phyloP scores from a whole-genome alignment of 2,329 filamentous ascomycete genomes.

The Periconia sp. region DNA sequence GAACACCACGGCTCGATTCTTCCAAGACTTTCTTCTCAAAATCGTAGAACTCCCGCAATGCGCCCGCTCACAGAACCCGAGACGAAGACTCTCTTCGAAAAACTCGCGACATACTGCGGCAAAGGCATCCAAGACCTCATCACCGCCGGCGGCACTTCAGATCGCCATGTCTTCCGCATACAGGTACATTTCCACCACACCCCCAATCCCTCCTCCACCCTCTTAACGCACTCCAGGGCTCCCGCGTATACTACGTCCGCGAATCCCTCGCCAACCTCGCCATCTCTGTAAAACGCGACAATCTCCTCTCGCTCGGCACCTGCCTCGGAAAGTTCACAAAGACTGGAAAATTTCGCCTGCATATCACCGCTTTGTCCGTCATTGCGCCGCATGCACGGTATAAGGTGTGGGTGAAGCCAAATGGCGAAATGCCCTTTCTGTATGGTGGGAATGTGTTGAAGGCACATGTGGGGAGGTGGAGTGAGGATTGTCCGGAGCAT shows the following conservation, averaged over 20 bases:
- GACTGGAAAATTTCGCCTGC: constrained; percentile 91
- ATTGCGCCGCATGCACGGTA: constrained; percentile 91
- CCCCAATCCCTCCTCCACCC: not conserved
- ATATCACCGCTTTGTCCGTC: constrained; percentile 89
- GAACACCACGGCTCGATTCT: too few species aligned
- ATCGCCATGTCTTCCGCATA: constrained; percentile 56
- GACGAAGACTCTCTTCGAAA: constrained; percentile 83
- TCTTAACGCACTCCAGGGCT: constrained; percentile 64
- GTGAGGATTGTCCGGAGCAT: constrained; percentile 91
- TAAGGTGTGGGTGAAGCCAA: constrained; percentile 96
- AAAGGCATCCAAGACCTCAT: constrained; percentile 80
- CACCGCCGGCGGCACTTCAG: constrained; percentile 37
- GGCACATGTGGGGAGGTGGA: constrained; percentile 82
- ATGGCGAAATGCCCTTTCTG: constrained; percentile 96
- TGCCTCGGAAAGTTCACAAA: constrained; percentile 97
- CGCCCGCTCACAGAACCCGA: constrained; percentile 80
- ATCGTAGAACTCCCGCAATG: constrained; percentile 59
- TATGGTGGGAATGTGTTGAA: constrained; percentile 92
- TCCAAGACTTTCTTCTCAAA: constrained; percentile 9
- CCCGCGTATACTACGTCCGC: constrained; percentile 89
- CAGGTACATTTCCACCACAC: constrained; percentile 45
- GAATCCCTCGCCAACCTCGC: constrained; percentile 90
- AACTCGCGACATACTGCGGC: constrained; percentile 93
- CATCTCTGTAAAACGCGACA: constrained; percentile 80
- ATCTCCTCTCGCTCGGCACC: constrained; percentile 84